Percentiles rank a stretch among this genome's conserved stretches.
phyloP scores from a whole-genome alignment of 108 stramenopile species.

The Discostella pseudostelligera region DNA sequence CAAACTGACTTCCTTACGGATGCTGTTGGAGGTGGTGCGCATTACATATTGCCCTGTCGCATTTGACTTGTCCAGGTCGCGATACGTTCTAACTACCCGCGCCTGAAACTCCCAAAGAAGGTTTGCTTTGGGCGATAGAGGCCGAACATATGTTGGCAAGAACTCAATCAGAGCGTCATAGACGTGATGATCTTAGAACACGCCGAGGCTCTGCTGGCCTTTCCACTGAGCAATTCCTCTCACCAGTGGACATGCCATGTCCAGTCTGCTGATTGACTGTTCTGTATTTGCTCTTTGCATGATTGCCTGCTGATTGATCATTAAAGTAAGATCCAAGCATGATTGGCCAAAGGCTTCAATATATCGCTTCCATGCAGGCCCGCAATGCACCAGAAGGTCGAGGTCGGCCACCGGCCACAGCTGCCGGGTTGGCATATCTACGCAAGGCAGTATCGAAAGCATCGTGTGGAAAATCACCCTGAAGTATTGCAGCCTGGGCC shows the following conservation, averaged over 20 bases:
- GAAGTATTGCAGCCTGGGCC: too few relatives aligned
- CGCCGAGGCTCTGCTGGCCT: not conserved
- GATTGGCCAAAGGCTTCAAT: not conserved
- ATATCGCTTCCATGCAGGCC: not conserved
- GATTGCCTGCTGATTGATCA: not conserved
- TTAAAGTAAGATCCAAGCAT: not conserved
- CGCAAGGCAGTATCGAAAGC: not conserved
- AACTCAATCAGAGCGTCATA: not conserved
- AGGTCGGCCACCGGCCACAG: slow-evolving; percentile 1
- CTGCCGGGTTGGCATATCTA: not conserved
- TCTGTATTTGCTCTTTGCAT: not conserved
- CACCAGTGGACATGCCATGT: not conserved
- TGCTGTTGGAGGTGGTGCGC: not conserved
- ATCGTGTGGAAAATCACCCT: not conserved
- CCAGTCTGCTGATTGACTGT: not conserved
- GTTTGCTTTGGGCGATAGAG: not conserved
- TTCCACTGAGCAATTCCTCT: not conserved
- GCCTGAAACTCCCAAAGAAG: not conserved
- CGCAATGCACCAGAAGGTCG: not conserved
- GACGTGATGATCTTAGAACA: not conserved
- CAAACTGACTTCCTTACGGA: not conserved
- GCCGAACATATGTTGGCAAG: not conserved
- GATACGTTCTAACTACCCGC: not conserved
- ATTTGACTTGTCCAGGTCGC: not conserved
- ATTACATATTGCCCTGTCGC: not conserved